Evolutionary conservation across 306 rosid species (phyloP), one percentile per base, ranked within the genome.

Genomic region (Glycyrrhiza uralensis): DNA sequence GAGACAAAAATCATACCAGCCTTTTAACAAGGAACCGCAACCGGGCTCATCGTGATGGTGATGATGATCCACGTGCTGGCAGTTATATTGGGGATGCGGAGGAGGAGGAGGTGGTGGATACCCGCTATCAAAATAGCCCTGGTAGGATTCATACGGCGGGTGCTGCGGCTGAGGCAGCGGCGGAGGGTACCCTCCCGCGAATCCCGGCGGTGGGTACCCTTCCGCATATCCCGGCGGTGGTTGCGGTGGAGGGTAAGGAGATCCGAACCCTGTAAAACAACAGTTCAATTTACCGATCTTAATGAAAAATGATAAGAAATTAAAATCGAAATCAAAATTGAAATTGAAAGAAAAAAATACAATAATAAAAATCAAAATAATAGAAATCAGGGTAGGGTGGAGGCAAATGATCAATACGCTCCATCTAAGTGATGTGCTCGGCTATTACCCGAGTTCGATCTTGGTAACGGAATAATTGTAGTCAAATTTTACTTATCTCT

Each of bases 1-100:
- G n/a, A n/a, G n/a, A n/a, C n/a, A n/a, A 23, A 32, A 51, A 65
- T 2, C 79, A 2, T 77, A 93, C 98, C 97, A 93, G 87, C 96
- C 96, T 15, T 66, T 73, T 30, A 93, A 75, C 78, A 87, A 78
- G 0, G 96, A 84, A 54, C 4, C 87, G 20, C 72, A 90, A 5
- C 75, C 88, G 29, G 79, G 23, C 1, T 79, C 87, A 0, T 79
- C 81, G 12, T 79, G 83, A 22, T 77, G 83, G 12, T 84, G 81
- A 39, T 84, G 81, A 39, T 86, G 81, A 6, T 63, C 84, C 19
- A 79, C 76, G 44, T 70, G 72, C 57, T 88, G 85, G 45, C 77
- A 36, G 35, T 81, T 74, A 6, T 60, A 78, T 0, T 75, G 77
- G 0, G 70, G 85, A 29, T 33, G 20, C 13, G 51, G 51, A 2